Percentiles rank a stretch among this genome's conserved stretches.
phyloP scores from a whole-genome alignment of 2,329 filamentous ascomycete genomes.

The Trichoderma brevicompactum region DNA sequence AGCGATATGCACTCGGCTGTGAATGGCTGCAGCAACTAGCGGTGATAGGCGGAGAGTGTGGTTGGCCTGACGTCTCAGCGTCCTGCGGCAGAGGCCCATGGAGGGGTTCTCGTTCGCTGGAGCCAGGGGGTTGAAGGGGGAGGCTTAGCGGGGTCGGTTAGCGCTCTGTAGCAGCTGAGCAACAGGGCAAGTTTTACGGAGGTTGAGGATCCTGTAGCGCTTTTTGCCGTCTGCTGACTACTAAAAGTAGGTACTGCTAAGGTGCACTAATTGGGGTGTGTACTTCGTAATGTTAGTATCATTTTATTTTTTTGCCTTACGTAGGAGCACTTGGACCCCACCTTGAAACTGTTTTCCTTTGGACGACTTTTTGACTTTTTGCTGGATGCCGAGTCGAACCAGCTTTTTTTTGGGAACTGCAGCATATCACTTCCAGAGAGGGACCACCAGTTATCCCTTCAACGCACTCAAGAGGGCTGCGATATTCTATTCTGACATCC shows the following conservation, averaged over 20 bases:
- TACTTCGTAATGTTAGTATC: no score
- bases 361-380: slow-evolving; percentile 8
- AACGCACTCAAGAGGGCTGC: no score
- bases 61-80: neutral
- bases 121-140: neutral
- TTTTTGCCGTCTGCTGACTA: slow-evolving; percentile 8
- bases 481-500: neutral
- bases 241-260: no score
- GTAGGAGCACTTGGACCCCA: slow-evolving; percentile 8
- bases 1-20: neutral
- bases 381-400: neutral
- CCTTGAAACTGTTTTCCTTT: slow-evolving; percentile 8
- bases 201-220: neutral
- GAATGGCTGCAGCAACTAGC: slow-evolving; percentile 9
- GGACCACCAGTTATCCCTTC: no score
- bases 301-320: neutral
- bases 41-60: slow-evolving; percentile 13
- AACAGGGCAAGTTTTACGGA: neutral
- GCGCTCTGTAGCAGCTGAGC: slow-evolving; percentile 12
- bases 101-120: slow-evolving; percentile 18
- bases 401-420: neutral
- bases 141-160: slow-evolving; percentile 22
- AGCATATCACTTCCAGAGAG: neutral
- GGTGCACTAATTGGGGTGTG: neutral
- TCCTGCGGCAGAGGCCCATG: neutral